phyloP scores from a whole-genome alignment of 1,284 basidiomycete genomes.

The Ceratorhiza oryzae-sativae region DNA sequence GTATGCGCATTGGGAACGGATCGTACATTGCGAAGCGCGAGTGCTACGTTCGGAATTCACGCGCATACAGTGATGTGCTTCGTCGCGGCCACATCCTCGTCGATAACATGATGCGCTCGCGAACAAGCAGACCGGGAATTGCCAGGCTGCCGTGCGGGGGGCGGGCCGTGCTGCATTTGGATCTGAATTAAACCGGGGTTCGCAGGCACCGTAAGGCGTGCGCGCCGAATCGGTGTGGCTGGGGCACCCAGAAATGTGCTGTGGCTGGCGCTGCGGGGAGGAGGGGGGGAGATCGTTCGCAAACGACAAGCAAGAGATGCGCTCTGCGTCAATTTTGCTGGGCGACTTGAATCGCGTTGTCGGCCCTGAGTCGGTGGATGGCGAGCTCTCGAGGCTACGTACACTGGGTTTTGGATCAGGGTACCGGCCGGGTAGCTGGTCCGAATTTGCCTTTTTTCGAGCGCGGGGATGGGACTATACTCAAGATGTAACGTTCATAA shows the following conservation, averaged over 20 bases:
- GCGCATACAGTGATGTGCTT: background rate
- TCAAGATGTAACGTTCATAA: background rate
- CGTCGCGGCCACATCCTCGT: too few relatives aligned
- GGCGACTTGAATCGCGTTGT: background rate
- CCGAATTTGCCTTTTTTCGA: constrained; percentile 4
- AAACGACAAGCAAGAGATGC: background rate
- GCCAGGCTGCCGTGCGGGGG: too few relatives aligned
- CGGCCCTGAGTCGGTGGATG: constrained; percentile 19
- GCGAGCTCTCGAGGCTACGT: background rate
- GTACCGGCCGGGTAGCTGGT: background rate
- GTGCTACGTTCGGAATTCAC: background rate
- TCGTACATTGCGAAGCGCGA: background rate
- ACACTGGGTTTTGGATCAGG: background rate
- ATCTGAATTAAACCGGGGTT: background rate
- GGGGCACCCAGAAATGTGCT: background rate
- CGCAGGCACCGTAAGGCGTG: too few relatives aligned
- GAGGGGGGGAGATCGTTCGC: background rate
- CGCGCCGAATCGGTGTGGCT: background rate
- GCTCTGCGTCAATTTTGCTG: constrained; percentile 5
- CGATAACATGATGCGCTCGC: background rate
- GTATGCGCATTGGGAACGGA: background rate
- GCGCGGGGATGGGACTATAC: background rate
- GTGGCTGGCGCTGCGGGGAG: background rate
- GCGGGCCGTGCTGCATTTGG: background rate
- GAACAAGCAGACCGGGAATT: background rate